Base-by-base conservation (phyloP, 495 filamentous ascomycete species). In the Entonaema liquescens region DNA sequence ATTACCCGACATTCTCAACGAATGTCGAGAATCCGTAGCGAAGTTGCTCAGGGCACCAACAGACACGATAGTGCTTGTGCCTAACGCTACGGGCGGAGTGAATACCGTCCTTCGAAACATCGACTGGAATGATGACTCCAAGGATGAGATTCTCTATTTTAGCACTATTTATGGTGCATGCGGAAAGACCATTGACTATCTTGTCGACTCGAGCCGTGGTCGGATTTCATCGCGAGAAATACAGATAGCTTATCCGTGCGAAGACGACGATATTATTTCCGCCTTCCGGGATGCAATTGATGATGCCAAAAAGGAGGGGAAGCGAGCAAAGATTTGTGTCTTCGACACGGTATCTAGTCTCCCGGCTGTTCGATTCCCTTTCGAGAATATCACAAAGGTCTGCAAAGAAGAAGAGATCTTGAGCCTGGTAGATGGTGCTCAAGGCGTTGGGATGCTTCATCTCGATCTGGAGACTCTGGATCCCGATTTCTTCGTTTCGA, bases 401-500 rank as follows among this genome's bases (percentile, higher is more conserved):
- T 95, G 92, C 74, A 81, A 79, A n/a, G 80, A 87, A 58, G 78
- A 87, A 13, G 86, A 85, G 0, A 80, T 95, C 2, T 72, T 85
- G 15, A 81, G 74, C 31, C 73, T 88, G 15, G 78, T 95, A 13
- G 92, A 95, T 72, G 92, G 82, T 1, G 92, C 92, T 0, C 92
- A 95, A 73, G 89, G 89, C 3, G 80, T 94, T 15, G 93, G 93
- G 0, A 88, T 92, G 60, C 83, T 95, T 35, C 81, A 82, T 12
- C 77, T 96, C 15, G 84, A 93, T 74, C 79, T 94, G 49, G 75
- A 78, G 5, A 76, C 72, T 35, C 77, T 93, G 19, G 82, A 88
- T 36, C 87, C 90, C 1, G 93, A 96, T 74, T 95, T 96, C 78
- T 89, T 93, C 69, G 83, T 91, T 15, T 88, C 82, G 29, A 95